Conservation (phyloP, 106 monocot species). For the Phalaenopsis aphrodite region DNA sequence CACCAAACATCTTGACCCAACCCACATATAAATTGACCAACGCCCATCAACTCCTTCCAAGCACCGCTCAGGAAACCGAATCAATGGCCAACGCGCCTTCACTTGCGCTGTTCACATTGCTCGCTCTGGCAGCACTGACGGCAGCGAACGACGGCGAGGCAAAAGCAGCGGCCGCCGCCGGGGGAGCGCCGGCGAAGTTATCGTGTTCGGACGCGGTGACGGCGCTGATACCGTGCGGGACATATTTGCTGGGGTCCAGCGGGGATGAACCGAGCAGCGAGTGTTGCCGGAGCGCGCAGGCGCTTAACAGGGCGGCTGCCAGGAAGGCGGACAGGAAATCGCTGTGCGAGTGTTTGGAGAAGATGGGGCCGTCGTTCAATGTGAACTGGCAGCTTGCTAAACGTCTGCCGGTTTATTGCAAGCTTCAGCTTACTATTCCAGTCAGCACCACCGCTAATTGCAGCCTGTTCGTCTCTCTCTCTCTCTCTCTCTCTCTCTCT, state of each 20-base stretch:
- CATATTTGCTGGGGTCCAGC: constrained; percentile 46
- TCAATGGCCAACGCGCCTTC: no score
- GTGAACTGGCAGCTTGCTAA: constrained; percentile 36
- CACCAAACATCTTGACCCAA: no score
- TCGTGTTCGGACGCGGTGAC: constrained; percentile 69
- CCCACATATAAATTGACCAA: no score
- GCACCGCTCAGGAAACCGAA: no score
- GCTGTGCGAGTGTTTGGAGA: constrained; percentile 51
- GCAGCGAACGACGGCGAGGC: no score
- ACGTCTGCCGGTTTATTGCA: constrained; percentile 38
- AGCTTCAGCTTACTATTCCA: constrained; percentile 40
- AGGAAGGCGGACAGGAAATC: constrained; percentile 22
- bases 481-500: no score
- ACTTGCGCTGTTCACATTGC: no score
- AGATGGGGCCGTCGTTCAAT: constrained; percentile 65
- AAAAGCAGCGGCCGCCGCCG: background rate
- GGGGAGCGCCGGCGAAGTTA: constrained; percentile 2
- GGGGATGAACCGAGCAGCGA: constrained; percentile 18
- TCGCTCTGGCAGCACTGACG: no score
- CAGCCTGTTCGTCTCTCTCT: constrained; percentile 15
- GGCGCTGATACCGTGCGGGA: constrained; percentile 60
- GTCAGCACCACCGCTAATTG: constrained; percentile 38
- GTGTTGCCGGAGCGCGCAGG: constrained; percentile 60
- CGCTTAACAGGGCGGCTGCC: constrained; percentile 29
- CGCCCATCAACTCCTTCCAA: no score